Conservation (phyloP, 345 rosid species). For the Erysimum cheiranthoides region DNA sequence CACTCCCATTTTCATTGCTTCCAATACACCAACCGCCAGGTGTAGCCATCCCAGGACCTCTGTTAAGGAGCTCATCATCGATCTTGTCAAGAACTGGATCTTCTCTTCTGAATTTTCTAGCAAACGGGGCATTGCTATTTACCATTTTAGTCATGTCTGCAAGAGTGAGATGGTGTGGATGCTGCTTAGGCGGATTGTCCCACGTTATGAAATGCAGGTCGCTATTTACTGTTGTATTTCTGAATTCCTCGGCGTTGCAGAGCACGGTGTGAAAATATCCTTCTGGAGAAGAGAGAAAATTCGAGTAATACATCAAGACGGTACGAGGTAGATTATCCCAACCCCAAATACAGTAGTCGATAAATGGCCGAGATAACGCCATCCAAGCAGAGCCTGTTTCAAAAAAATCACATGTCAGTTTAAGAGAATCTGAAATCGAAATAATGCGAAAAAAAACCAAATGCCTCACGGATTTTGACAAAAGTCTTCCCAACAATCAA, state of each 20-base stretch:
- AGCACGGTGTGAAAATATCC: conserved; percentile 97
- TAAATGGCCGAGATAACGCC: conserved; percentile 88
- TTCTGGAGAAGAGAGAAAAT: conserved; percentile 95
- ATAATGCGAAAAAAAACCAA: not conserved
- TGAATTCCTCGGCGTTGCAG: conserved; percentile 84
- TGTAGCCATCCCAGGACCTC: conserved; percentile 68
- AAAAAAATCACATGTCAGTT: conserved; percentile 22
- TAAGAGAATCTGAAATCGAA: not conserved
- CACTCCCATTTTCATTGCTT: conserved; percentile 73
- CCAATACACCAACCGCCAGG: conserved; percentile 99
- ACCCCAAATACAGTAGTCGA: conserved; percentile 96
- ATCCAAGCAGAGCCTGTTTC: conserved; percentile 98
- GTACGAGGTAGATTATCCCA: conserved; percentile 98
- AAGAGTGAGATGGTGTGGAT: conserved; percentile 77
- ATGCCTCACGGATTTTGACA: not conserved
- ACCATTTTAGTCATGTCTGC: conserved; percentile 76
- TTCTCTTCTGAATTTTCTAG: conserved; percentile 72
- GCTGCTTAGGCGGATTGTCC: conserved; percentile 99
- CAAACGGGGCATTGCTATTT: conserved; percentile 87
- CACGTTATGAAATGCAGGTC: conserved; percentile 94
- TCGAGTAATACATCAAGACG: conserved; percentile 90
- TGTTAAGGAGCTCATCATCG: conserved; percentile 76
- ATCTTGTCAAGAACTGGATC: conserved; percentile 86
- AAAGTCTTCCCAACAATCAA: not conserved
- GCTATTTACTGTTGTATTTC: conserved; percentile 89